Evolutionary conservation across 1,284 basidiomycete genomes (phyloP).

Genomic region (Athelia psychrophila): DNA sequence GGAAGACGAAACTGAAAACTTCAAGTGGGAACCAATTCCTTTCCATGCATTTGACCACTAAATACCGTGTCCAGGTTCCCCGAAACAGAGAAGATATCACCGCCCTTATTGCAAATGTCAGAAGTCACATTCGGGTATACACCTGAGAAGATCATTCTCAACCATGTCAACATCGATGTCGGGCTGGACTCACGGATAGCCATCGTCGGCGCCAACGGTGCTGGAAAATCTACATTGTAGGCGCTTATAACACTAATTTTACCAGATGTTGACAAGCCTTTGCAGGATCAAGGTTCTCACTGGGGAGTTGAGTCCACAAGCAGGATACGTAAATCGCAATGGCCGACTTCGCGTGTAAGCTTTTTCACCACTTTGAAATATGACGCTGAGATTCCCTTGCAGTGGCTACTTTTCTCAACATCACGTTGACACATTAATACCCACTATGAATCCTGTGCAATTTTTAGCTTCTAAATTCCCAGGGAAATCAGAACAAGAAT

Average conservation of each 20-base stretch:
- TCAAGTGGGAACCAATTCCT: constrained; percentile 56
- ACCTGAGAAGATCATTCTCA: constrained; percentile 78
- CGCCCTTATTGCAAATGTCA: constrained; percentile 93
- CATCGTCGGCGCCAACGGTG: constrained; percentile 83
- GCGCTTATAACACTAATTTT: constrained; percentile 18
- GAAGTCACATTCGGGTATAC: constrained; percentile 92
- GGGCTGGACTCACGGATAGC: constrained; percentile 88
- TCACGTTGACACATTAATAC: constrained; percentile 91
- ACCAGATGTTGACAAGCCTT: constrained; percentile 8
- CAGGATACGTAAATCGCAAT: constrained; percentile 88
- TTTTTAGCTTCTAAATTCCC: constrained; percentile 93
- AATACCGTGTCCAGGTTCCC: constrained; percentile 59
- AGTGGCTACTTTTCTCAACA: constrained; percentile 97
- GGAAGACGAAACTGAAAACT: constrained; percentile 85
- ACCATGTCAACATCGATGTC: constrained; percentile 87
- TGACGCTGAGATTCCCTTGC: constrained; percentile 5
- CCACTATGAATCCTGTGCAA: constrained; percentile 85
- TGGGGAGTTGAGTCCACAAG: constrained; percentile 80
- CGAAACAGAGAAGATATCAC: constrained; percentile 93
- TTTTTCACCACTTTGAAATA: background rate
- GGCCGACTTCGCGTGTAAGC: constrained; percentile 84
- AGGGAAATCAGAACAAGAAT: constrained; percentile 96
- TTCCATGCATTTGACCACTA: background rate
- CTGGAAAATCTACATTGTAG: constrained; percentile 79
- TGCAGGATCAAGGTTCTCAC: constrained; percentile 90